A percentile compares a stretch with the other conserved stretches of the same genome.
Evolutionary conservation across 2,329 filamentous ascomycete species (phyloP).

Genomic region (Pyrenophora teres): DNA sequence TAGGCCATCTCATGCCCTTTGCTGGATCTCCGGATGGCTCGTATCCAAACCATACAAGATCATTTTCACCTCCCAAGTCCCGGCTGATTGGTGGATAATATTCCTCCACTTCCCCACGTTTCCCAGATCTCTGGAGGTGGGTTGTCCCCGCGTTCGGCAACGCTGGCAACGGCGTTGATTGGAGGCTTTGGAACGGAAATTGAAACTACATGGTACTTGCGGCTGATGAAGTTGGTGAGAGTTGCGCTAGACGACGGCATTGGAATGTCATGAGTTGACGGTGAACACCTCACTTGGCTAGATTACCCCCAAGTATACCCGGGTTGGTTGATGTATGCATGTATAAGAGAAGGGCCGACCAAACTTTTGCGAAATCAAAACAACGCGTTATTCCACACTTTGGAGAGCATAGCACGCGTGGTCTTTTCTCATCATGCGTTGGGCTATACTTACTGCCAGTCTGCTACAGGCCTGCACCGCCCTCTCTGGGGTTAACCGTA

Average conservation of each 20-base stretch:
- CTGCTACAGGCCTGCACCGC: conserved; percentile 24
- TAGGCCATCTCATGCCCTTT: not conserved
- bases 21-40: not conserved
- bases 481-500: conserved; percentile 23
- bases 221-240: not conserved
- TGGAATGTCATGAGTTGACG: too few relatives aligned
- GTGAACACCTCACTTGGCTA: too few relatives aligned
- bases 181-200: conserved; percentile 4
- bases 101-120: conserved; percentile 21
- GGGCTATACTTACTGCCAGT: conserved; percentile 6
- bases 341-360: conserved; percentile 1
- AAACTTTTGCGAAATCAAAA: not conserved
- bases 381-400: not conserved
- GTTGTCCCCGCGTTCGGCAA: conserved; percentile 19
- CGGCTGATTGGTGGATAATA: conserved; percentile 29
- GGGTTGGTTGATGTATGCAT: not conserved
- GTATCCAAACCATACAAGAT: not conserved
- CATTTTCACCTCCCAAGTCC: not conserved
- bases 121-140: conserved; percentile 8
- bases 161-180: conserved; percentile 2
- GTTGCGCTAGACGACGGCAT: not conserved
- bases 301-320: not conserved
- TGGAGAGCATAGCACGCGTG: too few relatives aligned
- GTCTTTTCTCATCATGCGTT: conserved; percentile 15
- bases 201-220: not conserved